Conservation (phyloP, 352 stramenopile species). For the Globisporangium parvum region DNA sequence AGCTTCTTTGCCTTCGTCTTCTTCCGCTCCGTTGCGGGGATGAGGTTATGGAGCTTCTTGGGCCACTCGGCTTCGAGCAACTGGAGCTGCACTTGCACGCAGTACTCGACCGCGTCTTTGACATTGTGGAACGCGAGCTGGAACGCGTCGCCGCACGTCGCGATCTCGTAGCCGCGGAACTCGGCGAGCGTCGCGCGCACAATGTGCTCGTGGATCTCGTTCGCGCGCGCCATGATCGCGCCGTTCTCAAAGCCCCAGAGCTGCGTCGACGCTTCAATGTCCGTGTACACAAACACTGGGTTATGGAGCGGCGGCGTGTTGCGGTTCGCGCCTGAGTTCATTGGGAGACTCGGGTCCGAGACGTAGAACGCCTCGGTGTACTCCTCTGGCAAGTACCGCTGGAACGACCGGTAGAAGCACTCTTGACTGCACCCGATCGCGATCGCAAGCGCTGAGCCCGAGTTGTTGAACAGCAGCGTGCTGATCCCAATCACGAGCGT, state of each 20-base stretch:
- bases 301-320: constrained; percentile 24
- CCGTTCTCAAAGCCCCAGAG: constrained; percentile 35
- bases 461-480: constrained; percentile 41
- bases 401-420: constrained; percentile 32
- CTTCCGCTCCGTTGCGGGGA: constrained; percentile 21
- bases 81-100: constrained; percentile 41
- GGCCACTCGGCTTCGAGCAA: constrained; percentile 34
- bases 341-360: constrained; percentile 28
- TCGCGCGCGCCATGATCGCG: constrained; percentile 34
- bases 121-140: constrained; percentile 54
- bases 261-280: constrained; percentile 54
- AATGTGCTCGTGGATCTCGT: constrained; percentile 52
- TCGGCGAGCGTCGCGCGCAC: constrained; percentile 28
- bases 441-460: constrained; percentile 30
- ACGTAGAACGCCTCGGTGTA: constrained; percentile 41
- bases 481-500: constrained; percentile 28
- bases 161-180: constrained; percentile 54
- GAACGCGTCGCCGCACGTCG: constrained; percentile 49
- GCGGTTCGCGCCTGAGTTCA: constrained; percentile 9
- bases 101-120: constrained; percentile 52
- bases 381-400: constrained; percentile 34
- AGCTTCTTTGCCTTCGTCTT: constrained; percentile 36
- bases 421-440: constrained; percentile 45
- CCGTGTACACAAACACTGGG: constrained; percentile 63
- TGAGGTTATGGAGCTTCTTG: constrained; percentile 35